phyloP scores from a whole-genome alignment of 2,329 filamentous ascomycete species.

The Colletotrichum shisoi region DNA sequence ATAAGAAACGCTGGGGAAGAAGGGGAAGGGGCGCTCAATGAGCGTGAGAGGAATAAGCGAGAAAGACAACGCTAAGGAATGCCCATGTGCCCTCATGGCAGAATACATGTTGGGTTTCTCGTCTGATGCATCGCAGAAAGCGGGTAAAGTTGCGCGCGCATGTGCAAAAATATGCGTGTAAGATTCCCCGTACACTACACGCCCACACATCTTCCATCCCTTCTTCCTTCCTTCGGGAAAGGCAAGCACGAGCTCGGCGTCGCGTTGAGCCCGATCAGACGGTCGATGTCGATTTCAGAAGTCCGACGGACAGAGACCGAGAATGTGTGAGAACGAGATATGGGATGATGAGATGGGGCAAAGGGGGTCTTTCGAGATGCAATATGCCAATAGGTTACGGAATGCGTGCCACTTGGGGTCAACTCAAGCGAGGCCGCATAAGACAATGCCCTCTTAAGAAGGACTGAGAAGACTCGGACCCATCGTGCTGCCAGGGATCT shows the following conservation, averaged over 20 bases:
- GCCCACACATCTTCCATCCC: neutral
- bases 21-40: slow-evolving; percentile 14
- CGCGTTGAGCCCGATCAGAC: neutral
- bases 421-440: slow-evolving; percentile 32
- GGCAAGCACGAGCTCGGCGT: neutral
- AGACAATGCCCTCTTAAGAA: neutral
- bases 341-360: neutral
- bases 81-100: neutral
- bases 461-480: neutral
- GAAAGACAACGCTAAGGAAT: slow-evolving; percentile 21
- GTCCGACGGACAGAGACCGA: neutral
- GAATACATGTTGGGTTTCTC: neutral
- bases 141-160: too few species aligned
- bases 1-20: slow-evolving; percentile 19
- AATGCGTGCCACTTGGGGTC: slow-evolving; percentile 27
- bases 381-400: slow-evolving; percentile 1
- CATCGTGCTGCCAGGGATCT: neutral
- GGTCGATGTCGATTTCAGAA: neutral
- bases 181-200: neutral
- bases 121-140: neutral
- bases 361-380: neutral
- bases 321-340: neutral
- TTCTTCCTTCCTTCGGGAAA: neutral
- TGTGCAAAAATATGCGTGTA: neutral
- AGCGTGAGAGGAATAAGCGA: slow-evolving; percentile 16